phyloP scores from a whole-genome alignment of 2,329 filamentous ascomycete genomes.

The Exophiala sp. region DNA sequence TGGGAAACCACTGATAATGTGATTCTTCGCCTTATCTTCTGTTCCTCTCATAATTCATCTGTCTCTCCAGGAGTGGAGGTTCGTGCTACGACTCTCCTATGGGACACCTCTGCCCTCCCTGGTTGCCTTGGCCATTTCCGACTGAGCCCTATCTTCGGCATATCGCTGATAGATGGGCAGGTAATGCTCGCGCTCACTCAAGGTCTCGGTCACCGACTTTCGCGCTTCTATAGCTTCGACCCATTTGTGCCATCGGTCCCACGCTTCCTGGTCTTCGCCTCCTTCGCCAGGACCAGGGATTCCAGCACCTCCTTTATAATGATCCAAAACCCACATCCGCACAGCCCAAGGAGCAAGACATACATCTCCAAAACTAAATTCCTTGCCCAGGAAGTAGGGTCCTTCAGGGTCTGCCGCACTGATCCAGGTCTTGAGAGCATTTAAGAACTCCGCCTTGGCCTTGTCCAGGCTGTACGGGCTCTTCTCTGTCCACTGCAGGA shows the following conservation, averaged over 20 bases:
- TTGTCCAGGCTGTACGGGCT: conserved; percentile 46
- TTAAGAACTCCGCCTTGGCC: conserved; percentile 57
- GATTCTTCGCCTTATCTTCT: too few species aligned
- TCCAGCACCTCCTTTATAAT: conserved; percentile 62
- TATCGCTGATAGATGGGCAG: conserved; percentile 66
- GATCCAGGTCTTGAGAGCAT: conserved; percentile 58
- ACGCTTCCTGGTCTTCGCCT: conserved; percentile 55
- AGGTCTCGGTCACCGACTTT: conserved; percentile 63
- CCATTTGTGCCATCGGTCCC: conserved; percentile 66
- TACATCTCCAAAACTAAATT: conserved; percentile 65
- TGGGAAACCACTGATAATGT: background rate
- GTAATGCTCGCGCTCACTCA: conserved; percentile 66
- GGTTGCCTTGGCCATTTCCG: conserved; percentile 60
- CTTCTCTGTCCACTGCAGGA: conserved; percentile 48
- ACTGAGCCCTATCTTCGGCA: conserved; percentile 62
- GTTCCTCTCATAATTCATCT: background rate
- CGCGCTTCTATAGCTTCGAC: conserved; percentile 55
- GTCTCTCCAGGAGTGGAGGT: background rate
- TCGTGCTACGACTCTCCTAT: conserved; percentile 29
- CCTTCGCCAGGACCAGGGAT: conserved; percentile 49
- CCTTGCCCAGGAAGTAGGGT: conserved; percentile 65
- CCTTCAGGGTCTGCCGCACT: conserved; percentile 59
- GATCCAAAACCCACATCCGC: conserved; percentile 69
- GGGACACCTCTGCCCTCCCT: conserved; percentile 62
- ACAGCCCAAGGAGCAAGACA: conserved; percentile 70